phyloP scores from a whole-genome alignment of 345 rosid species.

The Salix suchowensis region DNA sequence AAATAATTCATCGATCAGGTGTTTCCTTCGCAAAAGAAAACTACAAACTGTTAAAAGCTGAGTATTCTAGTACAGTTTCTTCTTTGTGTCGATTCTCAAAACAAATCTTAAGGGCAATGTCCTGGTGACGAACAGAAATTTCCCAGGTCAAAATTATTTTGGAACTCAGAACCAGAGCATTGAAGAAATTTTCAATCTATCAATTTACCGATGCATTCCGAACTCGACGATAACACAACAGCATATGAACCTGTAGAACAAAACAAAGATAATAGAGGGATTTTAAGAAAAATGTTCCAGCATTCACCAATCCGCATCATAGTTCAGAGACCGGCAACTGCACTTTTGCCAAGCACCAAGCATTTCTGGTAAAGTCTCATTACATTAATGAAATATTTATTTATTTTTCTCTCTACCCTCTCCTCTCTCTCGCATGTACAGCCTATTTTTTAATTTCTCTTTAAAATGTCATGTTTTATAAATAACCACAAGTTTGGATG shows the following conservation, averaged over 20 bases:
- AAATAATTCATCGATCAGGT: constrained; percentile 42
- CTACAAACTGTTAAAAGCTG: too few relatives aligned
- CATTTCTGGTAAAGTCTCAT: background rate
- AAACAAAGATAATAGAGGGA: background rate
- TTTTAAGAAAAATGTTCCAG: background rate
- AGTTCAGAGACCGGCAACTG: background rate
- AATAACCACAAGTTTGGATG: too few relatives aligned
- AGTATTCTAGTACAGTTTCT: too few relatives aligned
- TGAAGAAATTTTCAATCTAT: background rate
- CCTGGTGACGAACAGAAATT: constrained; percentile 10
- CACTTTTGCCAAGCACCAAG: background rate
- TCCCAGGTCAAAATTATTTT: constrained; percentile 1
- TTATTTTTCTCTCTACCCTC: too few relatives aligned
- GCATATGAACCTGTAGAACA: constrained; percentile 63
- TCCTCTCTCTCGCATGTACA: too few relatives aligned
- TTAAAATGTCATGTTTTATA: too few relatives aligned
- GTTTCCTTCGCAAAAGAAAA: too few relatives aligned
- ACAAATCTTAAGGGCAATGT: too few relatives aligned
- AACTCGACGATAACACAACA: constrained; percentile 55
- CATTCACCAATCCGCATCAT: background rate
- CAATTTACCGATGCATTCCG: constrained; percentile 75
- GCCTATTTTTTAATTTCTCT: too few relatives aligned
- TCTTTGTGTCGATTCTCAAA: too few relatives aligned
- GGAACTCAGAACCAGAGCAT: background rate
- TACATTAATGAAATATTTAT: background rate